Percentiles rank a stretch among this genome's conserved stretches.
These are phyloP conservation scores for Epichloe glyceriae DNA, from an alignment of 2,329 filamentous ascomycete species.

Conservation along the genomic window DNA sequence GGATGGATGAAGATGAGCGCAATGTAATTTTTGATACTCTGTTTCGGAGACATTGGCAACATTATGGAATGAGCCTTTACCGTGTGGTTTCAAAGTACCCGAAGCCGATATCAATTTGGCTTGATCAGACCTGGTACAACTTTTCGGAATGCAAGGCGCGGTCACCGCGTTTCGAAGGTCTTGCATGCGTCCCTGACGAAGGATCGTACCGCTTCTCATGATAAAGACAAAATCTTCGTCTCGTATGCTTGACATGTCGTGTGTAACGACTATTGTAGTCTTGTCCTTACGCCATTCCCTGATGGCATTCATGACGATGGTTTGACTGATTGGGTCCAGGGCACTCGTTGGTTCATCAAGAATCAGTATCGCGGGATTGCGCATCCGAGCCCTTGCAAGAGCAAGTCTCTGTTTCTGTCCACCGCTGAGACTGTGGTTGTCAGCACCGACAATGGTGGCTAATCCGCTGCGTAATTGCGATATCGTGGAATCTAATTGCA, in stretches of 20 bases:
- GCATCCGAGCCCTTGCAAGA: slow-evolving; percentile 62
- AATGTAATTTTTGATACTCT: background rate
- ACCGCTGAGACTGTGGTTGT: slow-evolving; percentile 63
- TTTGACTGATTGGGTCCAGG: slow-evolving; percentile 60
- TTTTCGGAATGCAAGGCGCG: background rate
- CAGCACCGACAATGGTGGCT: slow-evolving; percentile 56
- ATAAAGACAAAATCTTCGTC: slow-evolving; percentile 68
- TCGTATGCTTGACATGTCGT: slow-evolving; percentile 68
- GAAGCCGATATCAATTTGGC: background rate
- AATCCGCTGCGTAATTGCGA: slow-evolving; percentile 53
- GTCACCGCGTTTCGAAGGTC: background rate
- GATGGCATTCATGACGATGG: slow-evolving; percentile 59
- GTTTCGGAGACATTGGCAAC: background rate
- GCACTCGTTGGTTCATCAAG: slow-evolving; percentile 84
- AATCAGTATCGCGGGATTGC: slow-evolving; percentile 69
- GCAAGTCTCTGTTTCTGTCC: slow-evolving; percentile 76
- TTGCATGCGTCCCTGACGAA: slow-evolving; percentile 44
- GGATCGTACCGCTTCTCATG: slow-evolving; percentile 54
- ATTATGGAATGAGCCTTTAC: too few relatives aligned
- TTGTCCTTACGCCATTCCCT: slow-evolving; percentile 64
- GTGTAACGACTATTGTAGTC: slow-evolving; percentile 88
- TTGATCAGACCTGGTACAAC: background rate
- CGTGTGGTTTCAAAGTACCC: background rate
- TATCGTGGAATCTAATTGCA: slow-evolving; percentile 57
- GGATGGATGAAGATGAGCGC: background rate